Evolutionary conservation across 768 basidiomycete species (phyloP).

Genomic region (Hypholoma sublateritium): DNA sequence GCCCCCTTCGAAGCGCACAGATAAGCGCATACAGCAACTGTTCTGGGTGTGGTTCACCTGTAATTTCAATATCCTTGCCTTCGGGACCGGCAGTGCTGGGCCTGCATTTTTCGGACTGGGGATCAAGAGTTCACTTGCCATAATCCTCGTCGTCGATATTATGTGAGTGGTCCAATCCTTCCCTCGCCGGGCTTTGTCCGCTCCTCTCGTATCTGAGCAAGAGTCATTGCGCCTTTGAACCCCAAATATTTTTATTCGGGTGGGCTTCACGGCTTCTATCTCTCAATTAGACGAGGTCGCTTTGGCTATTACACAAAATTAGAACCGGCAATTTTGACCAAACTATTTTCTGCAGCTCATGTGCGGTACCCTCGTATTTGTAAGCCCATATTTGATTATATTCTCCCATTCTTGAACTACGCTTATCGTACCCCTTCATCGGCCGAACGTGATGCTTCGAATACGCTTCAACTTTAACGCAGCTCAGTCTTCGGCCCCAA

Average conservation of each 20-base stretch:
- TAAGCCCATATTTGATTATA: conserved; percentile 25
- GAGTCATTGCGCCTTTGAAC: too few relatives aligned
- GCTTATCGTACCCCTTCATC: neutral
- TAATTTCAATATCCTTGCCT: conserved; percentile 66
- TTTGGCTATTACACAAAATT: too few relatives aligned
- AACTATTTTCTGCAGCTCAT: conserved; percentile 26
- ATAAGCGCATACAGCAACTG: conserved; percentile 60
- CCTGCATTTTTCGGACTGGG: conserved; percentile 57
- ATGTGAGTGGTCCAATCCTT: conserved; percentile 33
- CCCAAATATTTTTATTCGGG: too few relatives aligned
- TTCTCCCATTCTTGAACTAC: neutral
- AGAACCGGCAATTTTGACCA: neutral
- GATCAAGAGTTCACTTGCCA: conserved; percentile 49
- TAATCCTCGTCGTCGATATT: conserved; percentile 40
- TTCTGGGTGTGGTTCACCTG: conserved; percentile 76
- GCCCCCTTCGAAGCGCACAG: conserved; percentile 45
- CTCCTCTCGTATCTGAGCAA: too few relatives aligned
- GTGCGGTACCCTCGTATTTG: conserved; percentile 60
- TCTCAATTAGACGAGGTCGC: too few relatives aligned
- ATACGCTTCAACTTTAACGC: conserved; percentile 1
- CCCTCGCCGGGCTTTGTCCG: too few relatives aligned
- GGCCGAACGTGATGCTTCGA: neutral
- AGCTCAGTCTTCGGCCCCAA: conserved; percentile 75
- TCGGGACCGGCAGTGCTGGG: conserved; percentile 60
- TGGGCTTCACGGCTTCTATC: too few relatives aligned